A percentile compares a stretch with the other conserved stretches of the same genome.
These are phyloP conservation scores for Amanita rubescens DNA, from an alignment of 768 basidiomycete genomes.

Conservation along the genomic window DNA sequence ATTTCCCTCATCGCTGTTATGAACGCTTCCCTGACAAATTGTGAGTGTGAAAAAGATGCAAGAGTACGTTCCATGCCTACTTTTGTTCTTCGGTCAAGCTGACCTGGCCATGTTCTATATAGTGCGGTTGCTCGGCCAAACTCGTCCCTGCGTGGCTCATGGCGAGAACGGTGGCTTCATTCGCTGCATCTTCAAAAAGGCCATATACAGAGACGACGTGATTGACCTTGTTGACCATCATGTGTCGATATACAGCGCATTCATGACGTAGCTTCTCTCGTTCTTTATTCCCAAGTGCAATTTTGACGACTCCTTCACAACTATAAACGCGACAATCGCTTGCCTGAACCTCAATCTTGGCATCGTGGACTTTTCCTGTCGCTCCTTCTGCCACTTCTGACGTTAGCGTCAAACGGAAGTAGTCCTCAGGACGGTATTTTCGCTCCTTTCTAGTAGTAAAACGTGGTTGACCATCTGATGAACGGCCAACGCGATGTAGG, in stretches of 20 bases:
- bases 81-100: not conserved
- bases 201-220: not conserved
- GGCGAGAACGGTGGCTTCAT: not conserved
- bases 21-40: too few relatives aligned
- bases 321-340: too few relatives aligned
- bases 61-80: not conserved
- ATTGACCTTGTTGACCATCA: too few relatives aligned
- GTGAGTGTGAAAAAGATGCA: not conserved
- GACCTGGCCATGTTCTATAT: not conserved
- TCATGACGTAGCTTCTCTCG: not conserved
- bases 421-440: too few relatives aligned
- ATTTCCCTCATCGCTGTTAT: too few relatives aligned
- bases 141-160: not conserved
- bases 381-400: too few relatives aligned
- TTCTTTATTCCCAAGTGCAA: not conserved
- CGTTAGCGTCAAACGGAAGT: too few relatives aligned
- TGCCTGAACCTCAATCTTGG: too few relatives aligned
- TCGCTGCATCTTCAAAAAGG: not conserved
- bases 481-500: not conserved
- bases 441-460: too few relatives aligned
- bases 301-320: not conserved
- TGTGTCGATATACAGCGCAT: too few relatives aligned
- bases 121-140: not conserved
- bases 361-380: too few relatives aligned
- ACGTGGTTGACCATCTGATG: not conserved